phyloP scores from a whole-genome alignment of 306 rosid species.

The Ziziphus jujuba region DNA sequence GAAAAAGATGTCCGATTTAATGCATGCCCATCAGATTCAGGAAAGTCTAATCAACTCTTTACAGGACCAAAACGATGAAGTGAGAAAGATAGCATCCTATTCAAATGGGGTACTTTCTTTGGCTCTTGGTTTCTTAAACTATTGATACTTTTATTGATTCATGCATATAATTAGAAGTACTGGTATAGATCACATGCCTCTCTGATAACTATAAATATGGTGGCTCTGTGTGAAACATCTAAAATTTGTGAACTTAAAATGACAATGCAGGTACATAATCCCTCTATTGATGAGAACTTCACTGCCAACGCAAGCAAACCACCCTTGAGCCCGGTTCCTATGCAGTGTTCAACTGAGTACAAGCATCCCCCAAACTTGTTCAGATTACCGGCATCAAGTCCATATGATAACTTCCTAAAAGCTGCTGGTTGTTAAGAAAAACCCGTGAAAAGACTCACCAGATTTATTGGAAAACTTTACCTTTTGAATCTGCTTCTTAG shows the following conservation, averaged over 20 bases:
- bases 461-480: not conserved
- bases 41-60: constrained; percentile 33
- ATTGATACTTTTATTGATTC: constrained; percentile 13
- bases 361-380: constrained; percentile 50
- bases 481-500: not conserved
- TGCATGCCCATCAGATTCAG: constrained; percentile 48
- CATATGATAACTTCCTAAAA: constrained; percentile 82
- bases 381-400: constrained; percentile 81
- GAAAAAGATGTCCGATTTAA: constrained; percentile 67
- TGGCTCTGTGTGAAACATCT: constrained; percentile 22
- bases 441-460: not conserved
- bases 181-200: not conserved
- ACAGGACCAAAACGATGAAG: constrained; percentile 32
- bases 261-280: constrained; percentile 50
- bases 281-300: constrained; percentile 32
- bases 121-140: constrained; percentile 12
- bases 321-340: constrained; percentile 23
- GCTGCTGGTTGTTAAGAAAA: constrained; percentile 91
- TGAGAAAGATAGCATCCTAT: constrained; percentile 27
- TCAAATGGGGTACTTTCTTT: constrained; percentile 41
- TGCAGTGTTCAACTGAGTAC: constrained; percentile 45
- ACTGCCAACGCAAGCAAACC: constrained; percentile 29
- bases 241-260: constrained; percentile 25
- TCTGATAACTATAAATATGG: not conserved
- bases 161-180: not conserved